Conservation (phyloP, 805 yeast species). For the Lipomyces anomalus region DNA sequence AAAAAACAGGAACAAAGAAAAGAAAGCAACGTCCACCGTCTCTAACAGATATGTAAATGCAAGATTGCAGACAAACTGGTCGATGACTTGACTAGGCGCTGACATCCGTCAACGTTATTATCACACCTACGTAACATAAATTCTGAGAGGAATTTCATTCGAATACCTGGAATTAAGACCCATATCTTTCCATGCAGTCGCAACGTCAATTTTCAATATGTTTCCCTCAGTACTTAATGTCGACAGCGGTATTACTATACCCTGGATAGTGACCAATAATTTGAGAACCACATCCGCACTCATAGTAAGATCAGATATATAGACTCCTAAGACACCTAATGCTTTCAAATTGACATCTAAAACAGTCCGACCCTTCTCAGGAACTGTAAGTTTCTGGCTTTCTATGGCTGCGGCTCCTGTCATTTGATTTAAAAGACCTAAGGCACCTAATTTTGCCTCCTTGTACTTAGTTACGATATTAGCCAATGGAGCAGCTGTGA, state of each 20-base stretch:
- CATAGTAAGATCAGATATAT: constrained; percentile 10
- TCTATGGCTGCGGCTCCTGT: constrained; percentile 20
- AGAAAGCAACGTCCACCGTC: no score
- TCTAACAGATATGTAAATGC: no score
- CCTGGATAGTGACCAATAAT: constrained; percentile 20
- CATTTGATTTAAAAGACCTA: constrained; percentile 14
- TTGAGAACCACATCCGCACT: constrained; percentile 2
- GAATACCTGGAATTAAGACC: constrained; percentile 14
- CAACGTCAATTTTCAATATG: constrained; percentile 14
- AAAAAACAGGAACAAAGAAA: no score
- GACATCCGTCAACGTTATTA: no score
- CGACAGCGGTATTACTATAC: constrained; percentile 16
- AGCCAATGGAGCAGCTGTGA: constrained; percentile 23
- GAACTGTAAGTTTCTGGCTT: constrained; percentile 18
- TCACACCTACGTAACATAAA: constrained; percentile 10
- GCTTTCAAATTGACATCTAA: constrained; percentile 20
- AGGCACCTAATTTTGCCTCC: constrained; percentile 13
- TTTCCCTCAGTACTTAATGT: constrained; percentile 12
- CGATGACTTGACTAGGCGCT: no score
- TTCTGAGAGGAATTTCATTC: constrained; percentile 17
- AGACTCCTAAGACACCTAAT: constrained; percentile 15
- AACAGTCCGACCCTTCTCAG: constrained; percentile 13
- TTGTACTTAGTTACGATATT: constrained; percentile 10
- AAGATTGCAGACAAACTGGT: no score
- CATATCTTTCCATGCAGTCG: constrained; percentile 17